These are phyloP conservation scores for Lyophyllum semitale DNA, from an alignment of 768 basidiomycete genomes.

Conservation along the genomic window DNA sequence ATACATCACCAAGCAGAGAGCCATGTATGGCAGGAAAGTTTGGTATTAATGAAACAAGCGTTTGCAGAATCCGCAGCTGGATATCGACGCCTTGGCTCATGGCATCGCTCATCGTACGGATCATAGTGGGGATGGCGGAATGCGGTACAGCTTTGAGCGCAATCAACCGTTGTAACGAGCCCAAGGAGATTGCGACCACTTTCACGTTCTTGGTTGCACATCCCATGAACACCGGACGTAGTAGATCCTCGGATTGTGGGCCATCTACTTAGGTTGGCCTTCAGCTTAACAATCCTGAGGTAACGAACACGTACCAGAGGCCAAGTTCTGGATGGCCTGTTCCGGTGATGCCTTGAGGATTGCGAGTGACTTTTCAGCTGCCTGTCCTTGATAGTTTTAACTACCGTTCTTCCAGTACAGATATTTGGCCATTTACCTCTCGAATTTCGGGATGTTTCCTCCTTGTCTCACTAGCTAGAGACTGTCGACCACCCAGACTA, in stretches of 20 bases:
- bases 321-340: slow-evolving; percentile 68
- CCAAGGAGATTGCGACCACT: slow-evolving; percentile 89
- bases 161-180: slow-evolving; percentile 89
- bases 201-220: slow-evolving; percentile 93
- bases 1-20: slow-evolving; percentile 75
- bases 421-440: slow-evolving; percentile 58
- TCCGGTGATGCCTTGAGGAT: slow-evolving; percentile 83
- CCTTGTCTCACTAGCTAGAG: slow-evolving; percentile 85
- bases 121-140: slow-evolving; percentile 74
- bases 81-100: slow-evolving; percentile 96
- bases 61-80: slow-evolving; percentile 91
- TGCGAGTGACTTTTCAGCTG: slow-evolving; percentile 84
- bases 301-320: slow-evolving; percentile 63
- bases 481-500: slow-evolving; percentile 39
- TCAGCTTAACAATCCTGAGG: not conserved
- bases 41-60: slow-evolving; percentile 86
- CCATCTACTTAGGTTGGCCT: slow-evolving; percentile 49
- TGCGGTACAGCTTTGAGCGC: slow-evolving; percentile 83
- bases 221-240: slow-evolving; percentile 90
- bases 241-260: slow-evolving; percentile 76
- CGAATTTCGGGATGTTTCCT: slow-evolving; percentile 91
- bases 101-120: slow-evolving; percentile 84
- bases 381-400: slow-evolving; percentile 42
- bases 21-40: slow-evolving; percentile 86
- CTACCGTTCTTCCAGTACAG: slow-evolving; percentile 1